Evolutionary conservation across 208 protist genomes (phyloP).

Genomic region (Leishmania martiniquensis): DNA sequence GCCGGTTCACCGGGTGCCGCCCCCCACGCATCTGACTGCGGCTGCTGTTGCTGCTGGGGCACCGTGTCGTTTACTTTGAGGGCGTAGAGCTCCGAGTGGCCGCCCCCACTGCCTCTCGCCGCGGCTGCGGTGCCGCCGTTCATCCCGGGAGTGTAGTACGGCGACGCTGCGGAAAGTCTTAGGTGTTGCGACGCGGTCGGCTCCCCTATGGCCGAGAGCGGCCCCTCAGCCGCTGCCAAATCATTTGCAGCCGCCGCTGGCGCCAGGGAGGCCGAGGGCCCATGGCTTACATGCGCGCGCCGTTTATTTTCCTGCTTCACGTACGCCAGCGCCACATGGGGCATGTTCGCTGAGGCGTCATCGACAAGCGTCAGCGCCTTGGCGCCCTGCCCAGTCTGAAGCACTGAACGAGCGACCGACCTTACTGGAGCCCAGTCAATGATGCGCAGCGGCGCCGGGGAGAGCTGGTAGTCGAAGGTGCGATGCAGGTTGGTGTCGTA

Average conservation of each 20-base stretch:
- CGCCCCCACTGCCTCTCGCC: not conserved
- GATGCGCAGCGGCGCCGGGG: constrained; percentile 46
- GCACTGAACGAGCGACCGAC: constrained; percentile 26
- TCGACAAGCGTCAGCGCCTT: constrained; percentile 15
- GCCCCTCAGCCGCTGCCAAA: not conserved
- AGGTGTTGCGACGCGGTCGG: not conserved
- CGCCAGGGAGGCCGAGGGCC: not conserved
- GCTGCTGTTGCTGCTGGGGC: constrained; percentile 3
- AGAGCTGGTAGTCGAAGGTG: constrained; percentile 83
- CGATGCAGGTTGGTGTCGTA: constrained; percentile 67
- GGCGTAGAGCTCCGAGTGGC: not conserved
- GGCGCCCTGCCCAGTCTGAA: constrained; percentile 13
- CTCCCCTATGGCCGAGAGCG: not conserved
- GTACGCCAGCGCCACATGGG: constrained; percentile 8
- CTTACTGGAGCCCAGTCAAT: constrained; percentile 68
- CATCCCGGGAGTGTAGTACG: constrained; percentile 10
- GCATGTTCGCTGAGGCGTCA: constrained; percentile 8
- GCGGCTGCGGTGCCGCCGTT: not conserved
- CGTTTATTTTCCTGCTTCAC: constrained; percentile 19
- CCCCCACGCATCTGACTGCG: constrained; percentile 16
- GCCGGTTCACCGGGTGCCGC: not conserved
- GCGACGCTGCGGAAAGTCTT: constrained; percentile 4
- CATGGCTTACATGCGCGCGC: not conserved
- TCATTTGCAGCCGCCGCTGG: not conserved
- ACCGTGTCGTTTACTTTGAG: not conserved